Percentiles rank a stretch among this genome's conserved stretches.
Conservation (phyloP, 495 filamentous ascomycete species). For the Penicillium goetzii region DNA sequence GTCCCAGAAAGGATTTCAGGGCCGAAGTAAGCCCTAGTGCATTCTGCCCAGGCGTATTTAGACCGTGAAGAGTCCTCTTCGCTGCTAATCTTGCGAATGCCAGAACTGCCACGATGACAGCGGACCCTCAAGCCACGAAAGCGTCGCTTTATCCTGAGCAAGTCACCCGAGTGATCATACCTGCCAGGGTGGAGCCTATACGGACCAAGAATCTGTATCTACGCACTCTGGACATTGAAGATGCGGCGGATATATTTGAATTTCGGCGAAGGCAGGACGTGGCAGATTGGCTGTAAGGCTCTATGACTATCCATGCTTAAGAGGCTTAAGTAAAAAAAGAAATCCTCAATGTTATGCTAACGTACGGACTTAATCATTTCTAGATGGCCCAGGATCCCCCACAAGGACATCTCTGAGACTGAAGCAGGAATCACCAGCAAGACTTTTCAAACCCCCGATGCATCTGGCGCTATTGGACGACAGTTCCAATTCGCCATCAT, state of each 20-base stretch:
- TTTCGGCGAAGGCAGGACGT: slow-evolving; percentile 31
- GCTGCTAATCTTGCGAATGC: neutral
- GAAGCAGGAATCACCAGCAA: slow-evolving; percentile 25
- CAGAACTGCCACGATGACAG: slow-evolving; percentile 6
- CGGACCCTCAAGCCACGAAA: slow-evolving; percentile 2
- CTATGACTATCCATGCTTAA: too few species aligned
- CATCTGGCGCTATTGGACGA: slow-evolving; percentile 27
- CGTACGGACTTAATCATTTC: neutral
- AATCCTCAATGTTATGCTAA: neutral
- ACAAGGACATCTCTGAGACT: slow-evolving; percentile 27
- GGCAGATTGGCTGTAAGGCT: slow-evolving; percentile 35
- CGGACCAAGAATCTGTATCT: slow-evolving; percentile 28
- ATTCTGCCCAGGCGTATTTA: neutral
- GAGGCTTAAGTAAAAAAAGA: too few species aligned
- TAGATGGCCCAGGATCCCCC: slow-evolving; percentile 29
- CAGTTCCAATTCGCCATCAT: slow-evolving; percentile 31
- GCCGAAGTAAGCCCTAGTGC: neutral
- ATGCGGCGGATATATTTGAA: slow-evolving; percentile 29
- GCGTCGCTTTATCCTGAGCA: slow-evolving; percentile 23
- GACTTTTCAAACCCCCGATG: slow-evolving; percentile 32
- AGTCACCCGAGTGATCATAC: slow-evolving; percentile 24
- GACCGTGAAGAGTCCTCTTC: neutral
- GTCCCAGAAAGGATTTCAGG: neutral
- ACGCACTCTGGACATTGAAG: slow-evolving; percentile 20
- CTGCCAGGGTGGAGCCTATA: slow-evolving; percentile 15